Conservation (phyloP, 768 basidiomycete genomes). For the Podaxis sp. region DNA sequence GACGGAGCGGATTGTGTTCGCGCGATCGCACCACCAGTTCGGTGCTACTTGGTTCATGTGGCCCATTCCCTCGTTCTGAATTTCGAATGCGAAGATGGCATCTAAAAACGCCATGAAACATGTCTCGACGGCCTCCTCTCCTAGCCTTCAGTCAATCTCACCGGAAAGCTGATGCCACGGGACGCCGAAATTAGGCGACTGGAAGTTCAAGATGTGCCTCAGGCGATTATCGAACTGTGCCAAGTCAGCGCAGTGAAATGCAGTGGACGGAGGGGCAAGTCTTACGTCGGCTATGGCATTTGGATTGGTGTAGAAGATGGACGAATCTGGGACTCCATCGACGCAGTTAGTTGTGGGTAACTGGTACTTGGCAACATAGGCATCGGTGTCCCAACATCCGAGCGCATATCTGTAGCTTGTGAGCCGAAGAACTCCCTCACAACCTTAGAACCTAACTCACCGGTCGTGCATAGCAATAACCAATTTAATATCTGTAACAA, state of each 20-base stretch:
- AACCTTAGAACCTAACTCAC: background rate
- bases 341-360: conserved; percentile 24
- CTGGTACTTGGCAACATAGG: conserved; percentile 25
- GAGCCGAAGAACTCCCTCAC: background rate
- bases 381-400: conserved; percentile 28
- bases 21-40: conserved; percentile 27
- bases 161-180: conserved; percentile 27
- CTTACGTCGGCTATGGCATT: conserved; percentile 26
- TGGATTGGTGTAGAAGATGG: conserved; percentile 24
- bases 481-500: conserved; percentile 24
- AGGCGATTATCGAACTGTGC: conserved; percentile 25
- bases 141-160: background rate
- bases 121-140: background rate
- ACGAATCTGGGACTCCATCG: conserved; percentile 27
- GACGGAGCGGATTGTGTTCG: conserved; percentile 25
- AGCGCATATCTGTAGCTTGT: conserved; percentile 20
- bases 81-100: conserved; percentile 27
- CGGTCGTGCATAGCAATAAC: conserved; percentile 29
- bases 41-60: conserved; percentile 29
- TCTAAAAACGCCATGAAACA: conserved; percentile 15
- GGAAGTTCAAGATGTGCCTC: conserved; percentile 26
- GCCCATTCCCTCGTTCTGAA: conserved; percentile 29
- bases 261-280: background rate
- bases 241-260: background rate
- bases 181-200: conserved; percentile 24